phyloP scores from a whole-genome alignment of 768 basidiomycete genomes.

The Mycena venus region DNA sequence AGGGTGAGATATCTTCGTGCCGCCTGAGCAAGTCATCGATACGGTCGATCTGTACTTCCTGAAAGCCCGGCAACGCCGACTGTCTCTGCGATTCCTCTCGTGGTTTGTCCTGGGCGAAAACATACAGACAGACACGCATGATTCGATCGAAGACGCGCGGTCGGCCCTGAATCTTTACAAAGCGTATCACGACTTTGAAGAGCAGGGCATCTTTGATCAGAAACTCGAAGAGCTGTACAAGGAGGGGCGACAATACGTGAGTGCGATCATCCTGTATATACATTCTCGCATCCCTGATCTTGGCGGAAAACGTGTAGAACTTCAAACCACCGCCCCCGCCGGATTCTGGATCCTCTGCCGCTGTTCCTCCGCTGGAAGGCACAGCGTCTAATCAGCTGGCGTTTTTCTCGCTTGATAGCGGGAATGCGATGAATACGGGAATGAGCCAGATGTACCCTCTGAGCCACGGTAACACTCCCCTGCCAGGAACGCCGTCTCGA shows the following conservation, averaged over 20 bases:
- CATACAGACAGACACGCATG: slow-evolving; percentile 95
- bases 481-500: not conserved
- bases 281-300: slow-evolving; percentile 7
- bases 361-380: slow-evolving; percentile 15
- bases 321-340: slow-evolving; percentile 66
- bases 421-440: slow-evolving; percentile 2
- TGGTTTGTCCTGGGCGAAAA: slow-evolving; percentile 94
- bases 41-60: slow-evolving; percentile 98
- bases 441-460: slow-evolving; percentile 26
- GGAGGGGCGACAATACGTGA: slow-evolving; percentile 80
- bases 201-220: slow-evolving; percentile 82
- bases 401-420: slow-evolving; percentile 25
- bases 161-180: slow-evolving; percentile 90
- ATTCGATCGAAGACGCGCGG: slow-evolving; percentile 97
- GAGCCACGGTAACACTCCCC: slow-evolving; percentile 25
- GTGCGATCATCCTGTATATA: slow-evolving; percentile 37
- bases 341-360: slow-evolving; percentile 11
- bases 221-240: slow-evolving; percentile 90
- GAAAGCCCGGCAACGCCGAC: slow-evolving; percentile 82
- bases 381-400: slow-evolving; percentile 25
- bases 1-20: slow-evolving; percentile 89
- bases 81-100: slow-evolving; percentile 92
- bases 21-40: slow-evolving; percentile 95
- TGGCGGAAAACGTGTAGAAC: slow-evolving; percentile 51
- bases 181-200: slow-evolving; percentile 83